A percentile compares a stretch with the other conserved stretches of the same genome.
These are phyloP conservation scores for Aspergillus sclerotialis DNA, from an alignment of 2,329 filamentous ascomycete genomes.

Conservation along the genomic window DNA sequence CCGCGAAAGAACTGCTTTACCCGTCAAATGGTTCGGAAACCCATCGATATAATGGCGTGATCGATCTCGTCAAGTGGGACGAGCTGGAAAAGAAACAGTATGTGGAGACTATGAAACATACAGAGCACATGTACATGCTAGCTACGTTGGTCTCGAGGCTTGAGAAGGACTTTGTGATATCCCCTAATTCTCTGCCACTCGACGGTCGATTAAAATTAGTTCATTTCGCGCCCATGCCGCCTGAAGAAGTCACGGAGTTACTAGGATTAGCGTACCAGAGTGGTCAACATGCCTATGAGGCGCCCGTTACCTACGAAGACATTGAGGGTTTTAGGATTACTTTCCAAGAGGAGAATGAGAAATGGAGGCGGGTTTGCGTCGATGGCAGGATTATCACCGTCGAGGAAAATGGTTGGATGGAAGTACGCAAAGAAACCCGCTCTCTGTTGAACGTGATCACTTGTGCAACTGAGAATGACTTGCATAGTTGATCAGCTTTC, in stretches of 20 bases:
- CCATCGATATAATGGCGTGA: constrained; percentile 51
- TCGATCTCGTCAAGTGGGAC: constrained; percentile 37
- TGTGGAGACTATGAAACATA: constrained; percentile 28
- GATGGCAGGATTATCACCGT: constrained; percentile 81
- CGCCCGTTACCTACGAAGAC: constrained; percentile 62
- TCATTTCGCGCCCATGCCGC: constrained; percentile 62
- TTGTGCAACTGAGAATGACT: neutral
- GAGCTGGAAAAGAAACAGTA: constrained; percentile 11
- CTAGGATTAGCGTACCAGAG: constrained; percentile 60
- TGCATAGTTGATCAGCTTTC: too few relatives aligned
- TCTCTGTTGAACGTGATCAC: constrained; percentile 12
- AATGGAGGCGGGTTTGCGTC: constrained; percentile 83
- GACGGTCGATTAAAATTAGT: constrained; percentile 66
- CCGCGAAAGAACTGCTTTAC: constrained; percentile 66
- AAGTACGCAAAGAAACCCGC: constrained; percentile 40
- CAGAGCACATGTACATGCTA: constrained; percentile 68
- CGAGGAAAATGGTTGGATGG: constrained; percentile 63
- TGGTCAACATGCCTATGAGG: constrained; percentile 49
- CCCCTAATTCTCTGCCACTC: constrained; percentile 62
- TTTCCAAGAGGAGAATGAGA: constrained; percentile 51
- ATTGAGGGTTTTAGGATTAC: constrained; percentile 62
- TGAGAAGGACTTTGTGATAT: constrained; percentile 75
- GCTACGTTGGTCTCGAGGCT: constrained; percentile 71
- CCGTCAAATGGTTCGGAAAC: constrained; percentile 46
- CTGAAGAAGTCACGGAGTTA: constrained; percentile 64